Evolutionary conservation across 768 basidiomycete species (phyloP).

Genomic region (Panellus pusillus): DNA sequence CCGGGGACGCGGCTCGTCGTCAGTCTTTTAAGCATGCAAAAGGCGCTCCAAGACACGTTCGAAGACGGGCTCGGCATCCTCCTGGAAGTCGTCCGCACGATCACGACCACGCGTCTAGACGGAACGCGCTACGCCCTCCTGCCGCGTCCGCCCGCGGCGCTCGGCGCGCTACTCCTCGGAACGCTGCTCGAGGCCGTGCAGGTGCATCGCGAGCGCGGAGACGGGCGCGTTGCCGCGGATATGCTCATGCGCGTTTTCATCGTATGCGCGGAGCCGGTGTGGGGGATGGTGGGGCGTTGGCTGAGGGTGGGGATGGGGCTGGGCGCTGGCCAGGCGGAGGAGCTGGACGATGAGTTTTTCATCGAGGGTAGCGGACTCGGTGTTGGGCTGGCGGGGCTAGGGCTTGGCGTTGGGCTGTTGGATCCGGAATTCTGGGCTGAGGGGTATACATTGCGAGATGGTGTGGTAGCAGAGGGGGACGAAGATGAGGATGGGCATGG

Average conservation of each 20-base stretch:
- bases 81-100: conserved; percentile 45
- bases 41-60: conserved; percentile 56
- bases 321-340: conserved; percentile 34
- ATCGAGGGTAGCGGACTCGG: conserved; percentile 69
- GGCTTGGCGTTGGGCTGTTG: conserved; percentile 38
- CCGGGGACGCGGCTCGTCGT: conserved; percentile 43
- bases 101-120: conserved; percentile 30
- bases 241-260: conserved; percentile 64
- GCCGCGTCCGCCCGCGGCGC: conserved; percentile 46
- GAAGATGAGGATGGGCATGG: conserved; percentile 19
- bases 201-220: conserved; percentile 58
- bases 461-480: conserved; percentile 28
- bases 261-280: conserved; percentile 65
- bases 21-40: conserved; percentile 68
- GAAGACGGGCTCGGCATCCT: conserved; percentile 59
- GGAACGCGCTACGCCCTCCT: conserved; percentile 17
- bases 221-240: conserved; percentile 47
- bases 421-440: conserved; percentile 82
- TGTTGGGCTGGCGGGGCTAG: conserved; percentile 43
- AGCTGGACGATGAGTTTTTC: conserved; percentile 77
- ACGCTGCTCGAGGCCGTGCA: conserved; percentile 58
- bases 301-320: conserved; percentile 70
- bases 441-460: conserved; percentile 60
- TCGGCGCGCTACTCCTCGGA: conserved; percentile 63
- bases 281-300: conserved; percentile 74